Evolutionary conservation across 805 yeast species (phyloP).

Genomic region (Candida palmyrensis): DNA sequence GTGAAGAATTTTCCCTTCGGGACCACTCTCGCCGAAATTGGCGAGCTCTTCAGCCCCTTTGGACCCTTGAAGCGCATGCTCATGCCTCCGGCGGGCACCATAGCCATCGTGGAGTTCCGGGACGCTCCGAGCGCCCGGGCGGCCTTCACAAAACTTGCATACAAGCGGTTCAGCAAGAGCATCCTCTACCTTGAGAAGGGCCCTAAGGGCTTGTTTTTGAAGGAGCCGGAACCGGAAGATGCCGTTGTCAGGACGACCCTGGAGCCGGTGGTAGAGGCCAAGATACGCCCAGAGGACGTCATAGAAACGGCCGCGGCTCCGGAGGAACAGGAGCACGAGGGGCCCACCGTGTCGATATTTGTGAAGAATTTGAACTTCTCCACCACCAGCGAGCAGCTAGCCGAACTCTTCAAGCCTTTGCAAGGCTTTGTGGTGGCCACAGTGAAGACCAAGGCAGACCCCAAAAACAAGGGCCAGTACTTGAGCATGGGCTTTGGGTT

Average conservation of each 20-base stretch:
- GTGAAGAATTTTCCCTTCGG: conserved; percentile 91
- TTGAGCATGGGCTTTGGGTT: conserved; percentile 98
- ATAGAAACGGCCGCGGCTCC: conserved; percentile 12
- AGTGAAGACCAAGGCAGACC: conserved; percentile 84
- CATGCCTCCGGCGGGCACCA: conserved; percentile 96
- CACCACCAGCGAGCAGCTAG: conserved; percentile 57
- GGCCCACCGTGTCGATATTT: conserved; percentile 83
- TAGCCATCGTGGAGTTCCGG: conserved; percentile 87
- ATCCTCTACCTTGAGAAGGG: conserved; percentile 92
- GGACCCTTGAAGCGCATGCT: conserved; percentile 77
- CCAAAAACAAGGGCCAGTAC: conserved; percentile 59
- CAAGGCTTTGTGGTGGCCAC: conserved; percentile 80
- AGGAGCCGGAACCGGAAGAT: conserved; percentile 41
- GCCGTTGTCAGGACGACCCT: conserved; percentile 23
- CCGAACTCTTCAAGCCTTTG: conserved; percentile 59
- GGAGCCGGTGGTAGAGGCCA: conserved; percentile 41
- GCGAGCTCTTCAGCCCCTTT: conserved; percentile 72
- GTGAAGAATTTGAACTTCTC: conserved; percentile 88
- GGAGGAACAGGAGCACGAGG: conserved; percentile 36
- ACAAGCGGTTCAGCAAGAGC: conserved; percentile 80
- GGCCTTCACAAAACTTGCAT: conserved; percentile 85
- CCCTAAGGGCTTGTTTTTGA: conserved; percentile 72
- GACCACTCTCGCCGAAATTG: conserved; percentile 73
- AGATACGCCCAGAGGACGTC: conserved; percentile 40
- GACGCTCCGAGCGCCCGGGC: conserved; percentile 80